Conservation (phyloP, 2,329 filamentous ascomycete species). For the Clonostachys rhizophaga region DNA sequence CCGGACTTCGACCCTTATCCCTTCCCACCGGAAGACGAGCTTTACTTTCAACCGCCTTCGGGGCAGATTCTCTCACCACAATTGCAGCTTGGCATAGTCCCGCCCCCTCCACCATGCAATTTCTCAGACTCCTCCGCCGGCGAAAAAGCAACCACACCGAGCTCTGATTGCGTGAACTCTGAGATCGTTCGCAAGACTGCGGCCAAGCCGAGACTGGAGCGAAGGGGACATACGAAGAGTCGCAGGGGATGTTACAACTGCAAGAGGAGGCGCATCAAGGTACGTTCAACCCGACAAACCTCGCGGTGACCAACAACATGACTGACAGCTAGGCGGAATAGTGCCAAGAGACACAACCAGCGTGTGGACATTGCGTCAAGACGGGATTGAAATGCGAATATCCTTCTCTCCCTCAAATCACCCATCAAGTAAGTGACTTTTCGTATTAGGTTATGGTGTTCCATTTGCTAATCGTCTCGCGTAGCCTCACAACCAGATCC, state of each 20-base stretch:
- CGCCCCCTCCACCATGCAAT: too few relatives aligned
- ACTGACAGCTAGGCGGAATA: slow-evolving; percentile 15
- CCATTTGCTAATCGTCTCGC: not conserved
- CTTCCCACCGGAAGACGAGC: not conserved
- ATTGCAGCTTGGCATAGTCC: too few relatives aligned
- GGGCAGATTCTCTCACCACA: not conserved
- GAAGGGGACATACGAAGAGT: slow-evolving; percentile 63
- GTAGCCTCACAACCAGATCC: slow-evolving; percentile 52
- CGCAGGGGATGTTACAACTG: slow-evolving; percentile 63
- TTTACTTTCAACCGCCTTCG: not conserved
- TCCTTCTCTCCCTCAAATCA: slow-evolving; percentile 43
- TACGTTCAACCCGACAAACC: slow-evolving; percentile 11
- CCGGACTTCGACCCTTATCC: slow-evolving; percentile 2
- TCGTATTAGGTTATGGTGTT: not conserved
- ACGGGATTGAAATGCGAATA: slow-evolving; percentile 60
- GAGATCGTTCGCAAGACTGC: slow-evolving; percentile 4
- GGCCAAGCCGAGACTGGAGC: slow-evolving; percentile 37
- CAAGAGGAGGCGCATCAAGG: slow-evolving; percentile 62
- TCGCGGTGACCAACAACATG: not conserved
- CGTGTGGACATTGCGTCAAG: slow-evolving; percentile 60
- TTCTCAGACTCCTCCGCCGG: slow-evolving; percentile 1
- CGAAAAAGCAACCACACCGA: not conserved
- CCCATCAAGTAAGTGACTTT: slow-evolving; percentile 38
- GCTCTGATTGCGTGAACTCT: not conserved
- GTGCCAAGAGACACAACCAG: slow-evolving; percentile 62